These are phyloP conservation scores for Barnettozyma vustinii DNA, from an alignment of 805 yeast genomes.

Conservation along the genomic window DNA sequence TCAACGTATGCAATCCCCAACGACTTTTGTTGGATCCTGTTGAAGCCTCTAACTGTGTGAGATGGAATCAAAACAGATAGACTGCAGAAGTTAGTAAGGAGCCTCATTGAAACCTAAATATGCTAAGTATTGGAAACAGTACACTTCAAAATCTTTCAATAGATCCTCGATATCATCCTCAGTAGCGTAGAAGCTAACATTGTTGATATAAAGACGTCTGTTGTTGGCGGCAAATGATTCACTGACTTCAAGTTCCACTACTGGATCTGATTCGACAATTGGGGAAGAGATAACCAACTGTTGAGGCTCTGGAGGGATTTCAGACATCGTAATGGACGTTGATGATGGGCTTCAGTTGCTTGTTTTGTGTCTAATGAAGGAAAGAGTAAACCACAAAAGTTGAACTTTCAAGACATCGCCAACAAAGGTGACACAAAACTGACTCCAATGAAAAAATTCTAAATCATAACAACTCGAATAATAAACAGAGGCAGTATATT, in stretches of 20 bases:
- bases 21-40: conserved; percentile 36
- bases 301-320: background rate
- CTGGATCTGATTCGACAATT: background rate
- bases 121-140: conserved; percentile 19
- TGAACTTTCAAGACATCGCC: background rate
- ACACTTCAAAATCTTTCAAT: conserved; percentile 43
- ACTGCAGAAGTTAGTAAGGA: conserved; percentile 11
- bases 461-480: background rate
- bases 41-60: conserved; percentile 43
- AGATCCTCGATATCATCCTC: conserved; percentile 45
- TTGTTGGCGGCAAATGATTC: conserved; percentile 10
- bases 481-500: too few species aligned
- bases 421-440: conserved; percentile 1
- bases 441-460: too few species aligned
- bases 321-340: background rate
- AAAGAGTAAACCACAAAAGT: background rate
- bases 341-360: background rate
- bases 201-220: conserved; percentile 47
- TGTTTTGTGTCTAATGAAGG: background rate
- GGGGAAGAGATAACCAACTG: background rate
- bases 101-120: background rate
- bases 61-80: conserved; percentile 47
- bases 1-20: conserved; percentile 81
- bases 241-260: background rate
- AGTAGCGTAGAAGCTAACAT: conserved; percentile 47